Conservation (phyloP, 371 early-diverging fungal species). For the Mortierella sp. region DNA sequence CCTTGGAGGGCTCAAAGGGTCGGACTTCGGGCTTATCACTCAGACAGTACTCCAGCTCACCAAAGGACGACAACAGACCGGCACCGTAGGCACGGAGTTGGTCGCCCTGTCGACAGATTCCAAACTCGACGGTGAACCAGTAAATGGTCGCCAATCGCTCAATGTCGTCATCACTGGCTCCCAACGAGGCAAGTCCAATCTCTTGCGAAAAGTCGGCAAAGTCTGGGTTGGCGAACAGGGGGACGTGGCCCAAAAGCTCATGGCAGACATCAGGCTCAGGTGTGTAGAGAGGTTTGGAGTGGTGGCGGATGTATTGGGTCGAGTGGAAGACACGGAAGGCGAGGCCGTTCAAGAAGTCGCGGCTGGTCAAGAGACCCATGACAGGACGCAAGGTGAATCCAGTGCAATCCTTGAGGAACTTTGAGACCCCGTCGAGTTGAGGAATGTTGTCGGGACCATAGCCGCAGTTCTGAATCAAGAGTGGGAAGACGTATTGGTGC, state of each 20-base stretch:
- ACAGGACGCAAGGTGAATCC: conserved; percentile 97
- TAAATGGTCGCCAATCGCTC: conserved; percentile 92
- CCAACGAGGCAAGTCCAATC: conserved; percentile 94
- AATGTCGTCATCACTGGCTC: conserved; percentile 93
- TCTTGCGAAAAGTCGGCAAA: conserved; percentile 97
- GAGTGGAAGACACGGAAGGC: conserved; percentile 97
- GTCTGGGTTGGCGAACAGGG: conserved; percentile 94
- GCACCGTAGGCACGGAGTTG: conserved; percentile 93
- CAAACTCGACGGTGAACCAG: conserved; percentile 97
- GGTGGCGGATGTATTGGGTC: conserved; percentile 97
- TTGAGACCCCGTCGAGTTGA: conserved; percentile 90
- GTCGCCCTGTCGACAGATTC: conserved; percentile 87
- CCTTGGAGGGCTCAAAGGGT: conserved; percentile 88
- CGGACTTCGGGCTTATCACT: conserved; percentile 85
- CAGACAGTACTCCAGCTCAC: conserved; percentile 91
- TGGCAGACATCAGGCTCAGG: conserved; percentile 96
- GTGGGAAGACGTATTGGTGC: conserved; percentile 92
- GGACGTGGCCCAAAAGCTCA: conserved; percentile 87
- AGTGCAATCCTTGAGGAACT: conserved; percentile 95
- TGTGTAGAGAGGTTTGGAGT: conserved; percentile 92
- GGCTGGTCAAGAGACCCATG: conserved; percentile 93
- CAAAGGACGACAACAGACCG: conserved; percentile 93
- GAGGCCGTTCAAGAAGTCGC: conserved; percentile 95
- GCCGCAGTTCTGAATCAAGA: conserved; percentile 93
- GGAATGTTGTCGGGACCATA: conserved; percentile 90